Percentiles rank a stretch among this genome's conserved stretches.
Evolutionary conservation across 1,284 basidiomycete species (phyloP).

Genomic region (Tilletia indica): DNA sequence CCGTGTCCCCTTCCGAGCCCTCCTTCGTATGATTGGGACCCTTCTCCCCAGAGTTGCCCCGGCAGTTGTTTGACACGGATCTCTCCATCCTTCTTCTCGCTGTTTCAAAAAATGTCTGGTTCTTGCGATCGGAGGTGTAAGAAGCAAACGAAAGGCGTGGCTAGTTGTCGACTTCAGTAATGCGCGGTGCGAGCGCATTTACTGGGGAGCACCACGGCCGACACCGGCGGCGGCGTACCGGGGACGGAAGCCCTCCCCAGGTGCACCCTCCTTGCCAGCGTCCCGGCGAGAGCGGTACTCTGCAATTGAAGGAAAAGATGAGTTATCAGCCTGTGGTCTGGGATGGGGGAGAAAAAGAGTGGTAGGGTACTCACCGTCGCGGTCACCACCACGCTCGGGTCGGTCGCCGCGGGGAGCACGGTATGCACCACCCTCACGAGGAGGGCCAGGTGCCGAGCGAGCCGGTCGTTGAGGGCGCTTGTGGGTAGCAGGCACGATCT

Average conservation of each 20-base stretch:
- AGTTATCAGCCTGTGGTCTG: neutral
- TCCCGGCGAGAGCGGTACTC: slow-evolving; percentile 34
- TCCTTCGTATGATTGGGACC: neutral
- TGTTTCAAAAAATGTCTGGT: no score
- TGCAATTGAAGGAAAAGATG: neutral
- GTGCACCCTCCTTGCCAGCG: slow-evolving; percentile 53
- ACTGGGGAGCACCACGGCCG: slow-evolving; percentile 49
- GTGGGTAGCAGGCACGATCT: slow-evolving; percentile 56
- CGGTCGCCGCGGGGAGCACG: slow-evolving; percentile 51
- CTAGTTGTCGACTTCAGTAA: neutral
- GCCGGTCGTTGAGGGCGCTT: slow-evolving; percentile 54
- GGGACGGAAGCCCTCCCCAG: slow-evolving; percentile 53
- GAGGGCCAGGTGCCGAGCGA: slow-evolving; percentile 33
- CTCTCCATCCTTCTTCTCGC: neutral
- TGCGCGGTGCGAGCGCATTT: slow-evolving; percentile 22
- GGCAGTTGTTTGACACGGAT: neutral
- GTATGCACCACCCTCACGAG: slow-evolving; percentile 47
- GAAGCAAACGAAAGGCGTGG: no score
- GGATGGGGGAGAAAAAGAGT: neutral
- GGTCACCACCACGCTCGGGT: slow-evolving; percentile 40
- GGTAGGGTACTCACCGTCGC: slow-evolving; percentile 43
- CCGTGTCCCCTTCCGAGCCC: neutral
- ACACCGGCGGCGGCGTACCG: slow-evolving; percentile 52
- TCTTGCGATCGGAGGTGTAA: no score
- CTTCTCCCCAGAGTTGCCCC: neutral